Percentiles rank a stretch among this genome's conserved stretches.
phyloP scores from a whole-genome alignment of 495 filamentous ascomycete species.

The Lepraria neglecta region DNA sequence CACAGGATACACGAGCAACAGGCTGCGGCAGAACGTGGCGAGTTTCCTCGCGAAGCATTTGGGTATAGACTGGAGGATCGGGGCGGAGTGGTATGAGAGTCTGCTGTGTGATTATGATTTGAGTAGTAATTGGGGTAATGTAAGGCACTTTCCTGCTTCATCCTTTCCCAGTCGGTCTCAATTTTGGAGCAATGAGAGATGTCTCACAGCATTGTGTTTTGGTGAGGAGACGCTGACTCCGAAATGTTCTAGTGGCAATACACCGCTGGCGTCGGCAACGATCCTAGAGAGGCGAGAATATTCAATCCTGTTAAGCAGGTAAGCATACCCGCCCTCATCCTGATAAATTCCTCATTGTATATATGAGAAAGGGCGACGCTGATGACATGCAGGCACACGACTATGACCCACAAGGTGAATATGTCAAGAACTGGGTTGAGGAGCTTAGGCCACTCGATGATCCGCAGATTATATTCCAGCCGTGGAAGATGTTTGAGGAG shows the following conservation, averaged over 20 bases:
- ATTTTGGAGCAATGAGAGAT: neutral
- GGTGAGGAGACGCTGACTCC: neutral
- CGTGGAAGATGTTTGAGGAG: slow-evolving; percentile 50
- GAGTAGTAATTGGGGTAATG: slow-evolving; percentile 64
- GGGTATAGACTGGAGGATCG: slow-evolving; percentile 67
- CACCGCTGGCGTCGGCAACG: slow-evolving; percentile 65
- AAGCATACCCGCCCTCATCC: neutral
- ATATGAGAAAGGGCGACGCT: neutral
- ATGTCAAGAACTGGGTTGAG: slow-evolving; percentile 59
- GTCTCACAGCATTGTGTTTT: neutral
- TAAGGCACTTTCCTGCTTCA: too few relatives aligned
- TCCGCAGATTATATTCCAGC: slow-evolving; percentile 55
- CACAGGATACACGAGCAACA: slow-evolving; percentile 67
- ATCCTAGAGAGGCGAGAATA: slow-evolving; percentile 56
- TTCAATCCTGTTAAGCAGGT: slow-evolving; percentile 55
- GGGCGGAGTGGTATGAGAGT: slow-evolving; percentile 72
- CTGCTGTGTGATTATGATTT: slow-evolving; percentile 66
- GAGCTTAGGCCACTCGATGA: slow-evolving; percentile 50
- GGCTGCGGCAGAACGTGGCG: slow-evolving; percentile 64
- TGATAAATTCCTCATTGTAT: neutral
- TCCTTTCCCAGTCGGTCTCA: too few relatives aligned
- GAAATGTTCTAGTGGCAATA: slow-evolving; percentile 54
- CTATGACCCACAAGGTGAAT: slow-evolving; percentile 59
- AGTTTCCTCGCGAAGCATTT: slow-evolving; percentile 65
- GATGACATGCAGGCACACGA: slow-evolving; percentile 46